Conservation (phyloP, 2,329 filamentous ascomycete species). For the Alternaria arborescens region DNA sequence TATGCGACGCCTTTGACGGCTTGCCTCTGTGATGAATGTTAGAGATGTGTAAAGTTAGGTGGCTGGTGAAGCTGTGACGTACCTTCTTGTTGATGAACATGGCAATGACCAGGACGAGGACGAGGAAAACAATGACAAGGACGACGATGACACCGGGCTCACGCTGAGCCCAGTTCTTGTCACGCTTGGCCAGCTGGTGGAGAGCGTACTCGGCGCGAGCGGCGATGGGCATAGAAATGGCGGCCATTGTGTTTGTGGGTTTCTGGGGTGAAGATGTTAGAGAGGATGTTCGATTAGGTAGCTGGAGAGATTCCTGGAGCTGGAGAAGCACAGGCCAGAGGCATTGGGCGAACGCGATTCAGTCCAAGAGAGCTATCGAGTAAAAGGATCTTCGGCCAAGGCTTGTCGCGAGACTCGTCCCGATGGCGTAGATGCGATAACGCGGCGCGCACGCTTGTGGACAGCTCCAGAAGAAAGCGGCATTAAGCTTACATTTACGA, state of each 20-base stretch:
- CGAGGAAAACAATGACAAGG: constrained; percentile 67
- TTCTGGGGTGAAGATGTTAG: constrained; percentile 33
- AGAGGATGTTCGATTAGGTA: constrained; percentile 9
- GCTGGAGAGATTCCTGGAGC: constrained; percentile 12
- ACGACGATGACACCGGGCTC: constrained; percentile 70
- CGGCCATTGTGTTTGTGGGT: constrained; percentile 47
- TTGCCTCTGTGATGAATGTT: constrained; percentile 22
- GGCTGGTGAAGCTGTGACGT: constrained; percentile 11
- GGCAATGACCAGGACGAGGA: constrained; percentile 59
- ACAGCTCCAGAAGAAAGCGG: constrained; percentile 26
- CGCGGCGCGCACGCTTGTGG: constrained; percentile 13
- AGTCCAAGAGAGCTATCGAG: background rate
- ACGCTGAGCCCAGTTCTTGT: constrained; percentile 63
- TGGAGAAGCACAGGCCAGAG: constrained; percentile 16
- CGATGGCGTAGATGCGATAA: constrained; percentile 19
- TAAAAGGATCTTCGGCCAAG: constrained; percentile 15
- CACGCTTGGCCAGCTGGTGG: constrained; percentile 60
- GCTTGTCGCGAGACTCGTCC: constrained; percentile 25
- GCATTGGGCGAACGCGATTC: constrained; percentile 6
- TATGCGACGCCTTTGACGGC: constrained; percentile 20
- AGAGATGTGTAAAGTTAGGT: background rate
- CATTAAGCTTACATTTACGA: constrained; percentile 46
- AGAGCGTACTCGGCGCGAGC: constrained; percentile 49
- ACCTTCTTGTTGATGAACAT: constrained; percentile 61
- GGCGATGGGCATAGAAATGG: constrained; percentile 48